A percentile compares a stretch with the other conserved stretches of the same genome.
phyloP scores from a whole-genome alignment of 768 basidiomycete species.

The Suillus bovinus region DNA sequence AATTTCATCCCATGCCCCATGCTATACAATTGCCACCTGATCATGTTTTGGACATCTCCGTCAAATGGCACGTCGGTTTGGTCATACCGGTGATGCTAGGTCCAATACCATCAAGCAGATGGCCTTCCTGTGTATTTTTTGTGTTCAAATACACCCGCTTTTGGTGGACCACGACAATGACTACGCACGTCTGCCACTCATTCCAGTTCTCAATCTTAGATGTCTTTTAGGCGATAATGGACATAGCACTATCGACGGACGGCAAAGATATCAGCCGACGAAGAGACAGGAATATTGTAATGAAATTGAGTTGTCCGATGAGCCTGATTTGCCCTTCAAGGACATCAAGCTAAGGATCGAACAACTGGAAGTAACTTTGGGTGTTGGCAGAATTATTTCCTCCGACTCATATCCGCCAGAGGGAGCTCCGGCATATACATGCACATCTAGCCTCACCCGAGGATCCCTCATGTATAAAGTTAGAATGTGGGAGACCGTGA shows the following conservation, averaged over 20 bases:
- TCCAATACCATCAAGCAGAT: not conserved
- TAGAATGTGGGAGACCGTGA: conserved; percentile 1
- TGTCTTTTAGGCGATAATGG: conserved; percentile 19
- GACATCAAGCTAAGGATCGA: not conserved
- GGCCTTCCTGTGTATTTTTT: conserved; percentile 13
- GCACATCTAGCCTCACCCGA: conserved; percentile 6
- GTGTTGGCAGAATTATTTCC: not conserved
- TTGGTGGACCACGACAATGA: conserved; percentile 1
- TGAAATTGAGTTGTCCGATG: not conserved
- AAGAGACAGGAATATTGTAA: not conserved
- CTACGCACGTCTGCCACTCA: not conserved
- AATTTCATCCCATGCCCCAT: not conserved
- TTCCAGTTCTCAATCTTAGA: conserved; percentile 9
- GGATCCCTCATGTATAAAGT: conserved; percentile 20
- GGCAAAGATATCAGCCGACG: conserved; percentile 5
- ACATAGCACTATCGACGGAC: conserved; percentile 11
- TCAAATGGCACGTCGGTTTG: not conserved
- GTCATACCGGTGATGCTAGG: not conserved
- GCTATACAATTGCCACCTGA: not conserved
- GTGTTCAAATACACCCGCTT: conserved; percentile 21
- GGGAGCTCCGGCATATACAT: conserved; percentile 19
- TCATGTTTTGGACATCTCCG: conserved; percentile 13
- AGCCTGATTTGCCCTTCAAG: not conserved
- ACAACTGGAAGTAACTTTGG: not conserved
- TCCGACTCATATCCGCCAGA: conserved; percentile 1